phyloP scores from a whole-genome alignment of 148 eudicot species.

The Euryodendron excelsum region DNA sequence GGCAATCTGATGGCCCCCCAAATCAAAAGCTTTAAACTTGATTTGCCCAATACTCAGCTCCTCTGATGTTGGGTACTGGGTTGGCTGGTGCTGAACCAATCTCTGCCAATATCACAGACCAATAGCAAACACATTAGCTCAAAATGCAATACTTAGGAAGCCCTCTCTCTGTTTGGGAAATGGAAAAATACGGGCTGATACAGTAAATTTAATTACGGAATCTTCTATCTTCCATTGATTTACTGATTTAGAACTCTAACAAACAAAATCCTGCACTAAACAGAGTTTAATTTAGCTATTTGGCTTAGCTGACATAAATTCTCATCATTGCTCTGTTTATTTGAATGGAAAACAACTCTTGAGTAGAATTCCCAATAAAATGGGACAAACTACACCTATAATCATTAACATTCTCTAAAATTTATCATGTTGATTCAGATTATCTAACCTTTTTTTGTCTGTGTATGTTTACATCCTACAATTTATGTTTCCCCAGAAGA shows the following conservation, averaged over 20 bases:
- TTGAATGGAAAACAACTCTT: background rate
- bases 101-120: constrained; percentile 39
- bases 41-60: constrained; percentile 75
- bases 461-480: background rate
- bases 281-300: background rate
- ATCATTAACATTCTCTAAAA: background rate
- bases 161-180: background rate
- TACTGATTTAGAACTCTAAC: background rate
- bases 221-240: background rate
- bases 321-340: background rate
- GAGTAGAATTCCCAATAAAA: background rate
- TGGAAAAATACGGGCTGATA: background rate
- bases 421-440: background rate
- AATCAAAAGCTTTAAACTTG: constrained; percentile 81
- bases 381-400: background rate
- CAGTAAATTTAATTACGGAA: background rate
- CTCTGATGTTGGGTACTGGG: constrained; percentile 78
- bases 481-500: background rate
- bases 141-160: background rate
- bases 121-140: background rate
- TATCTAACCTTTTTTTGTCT: background rate
- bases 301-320: background rate
- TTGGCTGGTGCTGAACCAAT: constrained; percentile 77
- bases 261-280: background rate
- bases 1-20: constrained; percentile 83